Conservation (phyloP, 371 early-diverging fungal species). For the Choanephora cucurbitarum region DNA sequence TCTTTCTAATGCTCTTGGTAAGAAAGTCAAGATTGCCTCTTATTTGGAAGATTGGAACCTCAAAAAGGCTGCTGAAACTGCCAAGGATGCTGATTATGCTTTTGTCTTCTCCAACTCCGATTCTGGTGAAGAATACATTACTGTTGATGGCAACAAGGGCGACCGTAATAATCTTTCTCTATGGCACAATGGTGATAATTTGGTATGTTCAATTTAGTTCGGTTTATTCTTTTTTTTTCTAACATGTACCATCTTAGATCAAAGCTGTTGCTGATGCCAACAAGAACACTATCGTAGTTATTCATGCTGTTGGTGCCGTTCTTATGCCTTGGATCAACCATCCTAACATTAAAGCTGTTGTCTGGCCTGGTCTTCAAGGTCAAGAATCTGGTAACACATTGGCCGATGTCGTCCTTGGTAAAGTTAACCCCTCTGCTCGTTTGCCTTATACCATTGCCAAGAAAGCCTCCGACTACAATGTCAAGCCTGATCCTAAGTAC, state of each 20-base stretch:
- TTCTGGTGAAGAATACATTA: conserved; percentile 54
- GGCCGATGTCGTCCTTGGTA: conserved; percentile 59
- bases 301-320: conserved; percentile 57
- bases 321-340: conserved; percentile 56
- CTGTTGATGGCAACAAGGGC: conserved; percentile 44
- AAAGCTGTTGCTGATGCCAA: conserved; percentile 50
- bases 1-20: conserved; percentile 34
- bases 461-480: conserved; percentile 30
- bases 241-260: conserved; percentile 27
- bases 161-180: conserved; percentile 57
- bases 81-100: conserved; percentile 47
- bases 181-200: conserved; percentile 55
- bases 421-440: conserved; percentile 57
- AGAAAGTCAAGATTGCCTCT: conserved; percentile 26
- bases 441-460: conserved; percentile 60
- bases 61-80: conserved; percentile 28
- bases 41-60: conserved; percentile 42
- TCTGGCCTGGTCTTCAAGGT: conserved; percentile 50
- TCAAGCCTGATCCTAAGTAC: neutral
- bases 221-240: neutral
- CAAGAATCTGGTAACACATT: conserved; percentile 63
- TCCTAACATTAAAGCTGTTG: conserved; percentile 53
- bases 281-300: conserved; percentile 57
- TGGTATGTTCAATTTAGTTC: conserved; percentile 28
- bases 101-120: conserved; percentile 58